Conservation (phyloP, 1,139 yeast genomes). For the Candida buenavistaensis region DNA sequence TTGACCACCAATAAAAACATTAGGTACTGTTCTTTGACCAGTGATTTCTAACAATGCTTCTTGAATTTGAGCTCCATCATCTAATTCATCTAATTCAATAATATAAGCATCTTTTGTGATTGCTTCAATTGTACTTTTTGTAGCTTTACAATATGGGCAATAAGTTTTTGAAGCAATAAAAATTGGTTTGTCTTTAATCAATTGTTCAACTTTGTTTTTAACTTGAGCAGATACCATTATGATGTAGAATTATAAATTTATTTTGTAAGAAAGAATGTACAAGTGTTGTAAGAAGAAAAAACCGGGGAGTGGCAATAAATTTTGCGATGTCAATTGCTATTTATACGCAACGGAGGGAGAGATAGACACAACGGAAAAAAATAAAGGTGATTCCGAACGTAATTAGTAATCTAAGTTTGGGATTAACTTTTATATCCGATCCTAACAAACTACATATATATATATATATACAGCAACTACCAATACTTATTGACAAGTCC, state of each 20-base stretch:
- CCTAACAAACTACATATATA: too few species aligned
- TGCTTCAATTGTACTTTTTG: constrained; percentile 57
- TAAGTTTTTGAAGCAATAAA: constrained; percentile 80
- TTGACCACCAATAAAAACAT: constrained; percentile 82
- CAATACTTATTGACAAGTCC: too few species aligned
- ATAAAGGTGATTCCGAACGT: background rate
- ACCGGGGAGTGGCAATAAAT: background rate
- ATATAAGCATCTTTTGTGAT: constrained; percentile 58
- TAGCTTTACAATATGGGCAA: constrained; percentile 72
- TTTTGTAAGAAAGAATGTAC: constrained; percentile 1
- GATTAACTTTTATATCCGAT: too few species aligned
- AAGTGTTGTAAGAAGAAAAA: background rate
- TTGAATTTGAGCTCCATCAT: constrained; percentile 60
- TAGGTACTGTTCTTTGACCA: constrained; percentile 94
- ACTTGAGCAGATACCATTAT: constrained; percentile 50
- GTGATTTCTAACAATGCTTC: constrained; percentile 72
- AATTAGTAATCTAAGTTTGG: too few species aligned
- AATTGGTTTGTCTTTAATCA: constrained; percentile 66
- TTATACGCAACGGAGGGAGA: too few species aligned
- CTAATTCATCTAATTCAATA: constrained; percentile 58
- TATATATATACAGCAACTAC: too few species aligned
- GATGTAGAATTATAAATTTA: constrained; percentile 11
- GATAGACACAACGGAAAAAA: background rate
- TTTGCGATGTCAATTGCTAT: too few species aligned
- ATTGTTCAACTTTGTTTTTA: constrained; percentile 56